Percentiles rank a stretch among this genome's conserved stretches.
These are phyloP conservation scores for Penicillium simplicissimum DNA, from an alignment of 495 filamentous ascomycete species.

Conservation along the genomic window DNA sequence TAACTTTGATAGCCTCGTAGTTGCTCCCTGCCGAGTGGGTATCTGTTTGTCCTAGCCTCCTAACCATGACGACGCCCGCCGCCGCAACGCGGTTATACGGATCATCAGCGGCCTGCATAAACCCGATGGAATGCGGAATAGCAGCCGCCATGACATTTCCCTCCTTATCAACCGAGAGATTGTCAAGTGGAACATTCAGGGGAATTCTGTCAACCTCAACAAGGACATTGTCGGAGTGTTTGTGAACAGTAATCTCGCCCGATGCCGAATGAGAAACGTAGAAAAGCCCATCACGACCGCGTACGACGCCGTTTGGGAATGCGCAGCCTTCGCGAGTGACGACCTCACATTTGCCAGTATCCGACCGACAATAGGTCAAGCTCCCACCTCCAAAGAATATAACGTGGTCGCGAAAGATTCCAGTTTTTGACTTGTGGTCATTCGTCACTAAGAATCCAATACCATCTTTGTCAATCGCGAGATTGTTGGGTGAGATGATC, in stretches of 20 bases:
- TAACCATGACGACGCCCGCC: constrained; percentile 8
- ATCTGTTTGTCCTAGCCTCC: not conserved
- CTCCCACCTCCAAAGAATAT: constrained; percentile 18
- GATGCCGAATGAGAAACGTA: constrained; percentile 33
- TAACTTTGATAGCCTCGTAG: not conserved
- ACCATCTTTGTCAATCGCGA: constrained; percentile 32
- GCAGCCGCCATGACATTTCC: constrained; percentile 38
- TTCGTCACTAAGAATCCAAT: constrained; percentile 35
- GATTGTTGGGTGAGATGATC: constrained; percentile 36
- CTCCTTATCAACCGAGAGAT: constrained; percentile 38
- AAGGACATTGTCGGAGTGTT: constrained; percentile 17
- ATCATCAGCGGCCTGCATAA: constrained; percentile 11
- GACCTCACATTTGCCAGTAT: constrained; percentile 31
- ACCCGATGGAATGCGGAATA: constrained; percentile 23
- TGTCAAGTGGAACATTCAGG: constrained; percentile 34
- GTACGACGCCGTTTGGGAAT: constrained; percentile 37
- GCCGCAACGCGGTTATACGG: constrained; percentile 18
- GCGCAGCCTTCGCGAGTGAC: constrained; percentile 20
- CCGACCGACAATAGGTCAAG: constrained; percentile 20
- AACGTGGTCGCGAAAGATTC: constrained; percentile 22
- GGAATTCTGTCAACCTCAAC: constrained; percentile 31
- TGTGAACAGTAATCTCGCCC: constrained; percentile 29
- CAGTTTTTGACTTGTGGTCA: constrained; percentile 34
- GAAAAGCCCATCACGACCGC: constrained; percentile 28
- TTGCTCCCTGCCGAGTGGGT: not conserved